Evolutionary conservation across 768 basidiomycete species (phyloP).

Genomic region (Chlorophyllum brunneum): DNA sequence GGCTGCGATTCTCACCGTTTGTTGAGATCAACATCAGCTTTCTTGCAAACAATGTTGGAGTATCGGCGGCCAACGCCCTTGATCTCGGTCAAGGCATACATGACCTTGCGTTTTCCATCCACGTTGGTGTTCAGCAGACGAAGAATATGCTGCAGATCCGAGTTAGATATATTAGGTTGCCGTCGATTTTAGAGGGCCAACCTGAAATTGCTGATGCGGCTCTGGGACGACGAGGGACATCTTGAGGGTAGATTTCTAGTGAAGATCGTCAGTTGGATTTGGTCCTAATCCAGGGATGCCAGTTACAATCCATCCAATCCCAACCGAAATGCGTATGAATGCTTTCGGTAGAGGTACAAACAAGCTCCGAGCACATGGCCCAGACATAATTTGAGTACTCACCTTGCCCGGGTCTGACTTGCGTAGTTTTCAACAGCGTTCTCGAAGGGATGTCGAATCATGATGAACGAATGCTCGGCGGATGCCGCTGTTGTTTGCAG

Average conservation of each 20-base stretch:
- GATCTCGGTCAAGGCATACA: slow-evolving; percentile 99
- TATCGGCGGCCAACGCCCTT: slow-evolving; percentile 99
- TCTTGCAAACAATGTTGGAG: slow-evolving; percentile 99
- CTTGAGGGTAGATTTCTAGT: slow-evolving; percentile 21
- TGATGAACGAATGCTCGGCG: no score
- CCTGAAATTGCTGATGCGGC: slow-evolving; percentile 94
- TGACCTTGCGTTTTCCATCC: slow-evolving; percentile 98
- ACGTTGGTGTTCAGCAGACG: slow-evolving; percentile 99
- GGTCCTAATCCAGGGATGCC: not conserved
- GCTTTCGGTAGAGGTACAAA: not conserved
- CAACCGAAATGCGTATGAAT: not conserved
- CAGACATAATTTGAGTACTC: not conserved
- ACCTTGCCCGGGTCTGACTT: slow-evolving; percentile 7
- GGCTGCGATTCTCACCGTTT: slow-evolving; percentile 70
- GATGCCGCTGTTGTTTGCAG: no score
- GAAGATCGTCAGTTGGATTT: slow-evolving; percentile 18
- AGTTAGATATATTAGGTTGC: slow-evolving; percentile 1
- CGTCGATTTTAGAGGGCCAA: slow-evolving; percentile 27
- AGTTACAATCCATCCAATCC: slow-evolving; percentile 7
- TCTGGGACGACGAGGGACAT: slow-evolving; percentile 99
- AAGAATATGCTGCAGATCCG: slow-evolving; percentile 78
- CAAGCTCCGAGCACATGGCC: not conserved
- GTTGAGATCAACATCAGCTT: slow-evolving; percentile 97
- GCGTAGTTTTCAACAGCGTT: slow-evolving; percentile 7
- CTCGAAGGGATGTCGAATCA: not conserved